phyloP scores from a whole-genome alignment of 306 rosid species.

The Coriaria nepalensis region DNA sequence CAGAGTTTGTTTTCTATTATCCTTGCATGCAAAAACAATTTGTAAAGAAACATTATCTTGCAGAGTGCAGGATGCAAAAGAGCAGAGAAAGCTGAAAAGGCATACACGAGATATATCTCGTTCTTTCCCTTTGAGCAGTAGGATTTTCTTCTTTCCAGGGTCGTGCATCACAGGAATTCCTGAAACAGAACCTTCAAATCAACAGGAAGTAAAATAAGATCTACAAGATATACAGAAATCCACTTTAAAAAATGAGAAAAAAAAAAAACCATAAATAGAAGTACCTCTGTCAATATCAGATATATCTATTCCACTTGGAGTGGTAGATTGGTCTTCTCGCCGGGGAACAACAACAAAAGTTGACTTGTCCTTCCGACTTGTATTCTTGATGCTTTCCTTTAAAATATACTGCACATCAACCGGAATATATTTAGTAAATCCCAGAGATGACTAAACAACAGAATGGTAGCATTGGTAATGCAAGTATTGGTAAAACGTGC shows the following conservation, averaged over 20 bases:
- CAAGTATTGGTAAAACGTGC: too few species aligned
- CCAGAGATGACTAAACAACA: neutral
- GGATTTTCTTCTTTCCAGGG: slow-evolving; percentile 68
- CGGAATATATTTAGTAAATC: slow-evolving; percentile 9
- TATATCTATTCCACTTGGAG: slow-evolving; percentile 39
- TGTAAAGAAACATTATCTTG: neutral
- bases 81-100: neutral
- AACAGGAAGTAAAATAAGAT: slow-evolving; percentile 2
- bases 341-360: slow-evolving; percentile 38
- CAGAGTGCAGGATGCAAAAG: neutral
- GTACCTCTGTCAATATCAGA: slow-evolving; percentile 45
- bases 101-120: slow-evolving; percentile 52
- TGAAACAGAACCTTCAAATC: slow-evolving; percentile 56
- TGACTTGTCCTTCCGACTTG: slow-evolving; percentile 54
- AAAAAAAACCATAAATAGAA: neutral
- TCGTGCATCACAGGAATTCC: slow-evolving; percentile 53
- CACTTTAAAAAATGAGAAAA: neutral
- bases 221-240: neutral
- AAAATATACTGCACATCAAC: slow-evolving; percentile 57
- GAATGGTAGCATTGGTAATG: neutral
- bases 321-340: slow-evolving; percentile 46
- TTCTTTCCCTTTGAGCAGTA: slow-evolving; percentile 80
- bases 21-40: neutral
- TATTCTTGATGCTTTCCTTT: slow-evolving; percentile 49
- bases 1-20: neutral